Conservation (phyloP, 78 protist species). For the Pigoraptor vietnamica region DNA sequence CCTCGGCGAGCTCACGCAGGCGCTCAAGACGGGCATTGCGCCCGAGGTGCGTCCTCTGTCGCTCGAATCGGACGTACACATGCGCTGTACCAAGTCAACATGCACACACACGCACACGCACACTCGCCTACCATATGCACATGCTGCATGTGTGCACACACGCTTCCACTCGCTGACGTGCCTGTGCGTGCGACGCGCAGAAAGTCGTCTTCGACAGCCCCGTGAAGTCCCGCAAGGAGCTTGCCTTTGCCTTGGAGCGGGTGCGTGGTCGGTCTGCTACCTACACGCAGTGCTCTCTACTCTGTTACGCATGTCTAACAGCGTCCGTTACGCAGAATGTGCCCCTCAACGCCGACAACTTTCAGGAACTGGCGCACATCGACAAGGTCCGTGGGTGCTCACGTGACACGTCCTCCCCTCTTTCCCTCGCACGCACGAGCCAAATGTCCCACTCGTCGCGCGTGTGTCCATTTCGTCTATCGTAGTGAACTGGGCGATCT, state of each 20-base stretch:
- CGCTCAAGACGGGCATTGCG: neutral
- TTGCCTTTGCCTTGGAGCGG: neutral
- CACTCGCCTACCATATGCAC: too few relatives aligned
- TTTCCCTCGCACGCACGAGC: too few relatives aligned
- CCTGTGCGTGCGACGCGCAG: neutral
- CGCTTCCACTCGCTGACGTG: neutral
- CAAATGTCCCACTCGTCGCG: neutral
- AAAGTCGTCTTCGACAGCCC: slow-evolving; percentile 37
- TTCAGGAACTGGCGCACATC: slow-evolving; percentile 21
- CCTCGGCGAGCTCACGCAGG: slow-evolving; percentile 30
- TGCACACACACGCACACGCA: too few relatives aligned
- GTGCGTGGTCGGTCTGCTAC: too few relatives aligned
- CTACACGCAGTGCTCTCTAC: too few relatives aligned
- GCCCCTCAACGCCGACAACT: slow-evolving; percentile 37
- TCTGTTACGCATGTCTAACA: too few relatives aligned
- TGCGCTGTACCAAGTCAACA: too few relatives aligned
- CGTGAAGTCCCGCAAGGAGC: slow-evolving; percentile 22
- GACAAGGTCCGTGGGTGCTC: too few relatives aligned
- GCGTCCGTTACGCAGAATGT: neutral
- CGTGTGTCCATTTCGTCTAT: neutral
- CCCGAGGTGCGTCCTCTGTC: neutral
- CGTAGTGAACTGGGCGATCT: too few relatives aligned
- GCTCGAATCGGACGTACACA: neutral
- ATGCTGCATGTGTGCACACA: neutral
- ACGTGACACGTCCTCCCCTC: too few relatives aligned